These are phyloP conservation scores for Xylaria sp. DNA, from an alignment of 2,329 filamentous ascomycete genomes.

Conservation along the genomic window DNA sequence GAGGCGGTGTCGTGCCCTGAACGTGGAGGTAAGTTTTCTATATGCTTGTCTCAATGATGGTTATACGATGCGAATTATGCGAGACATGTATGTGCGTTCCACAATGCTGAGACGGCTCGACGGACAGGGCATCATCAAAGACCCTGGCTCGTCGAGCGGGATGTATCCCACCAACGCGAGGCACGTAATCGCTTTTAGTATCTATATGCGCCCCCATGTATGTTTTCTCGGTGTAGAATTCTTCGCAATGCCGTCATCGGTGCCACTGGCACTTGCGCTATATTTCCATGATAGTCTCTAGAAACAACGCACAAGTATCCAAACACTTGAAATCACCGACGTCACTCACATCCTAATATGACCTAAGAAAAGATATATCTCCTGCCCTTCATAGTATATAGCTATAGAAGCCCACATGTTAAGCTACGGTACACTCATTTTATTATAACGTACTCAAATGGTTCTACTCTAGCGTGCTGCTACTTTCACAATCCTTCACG, in stretches of 20 bases:
- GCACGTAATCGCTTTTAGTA: slow-evolving; percentile 28
- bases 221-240: slow-evolving; percentile 9
- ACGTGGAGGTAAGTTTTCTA: slow-evolving; percentile 31
- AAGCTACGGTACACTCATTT: neutral
- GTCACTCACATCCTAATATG: slow-evolving; percentile 1
- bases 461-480: neutral
- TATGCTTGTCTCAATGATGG: slow-evolving; percentile 38
- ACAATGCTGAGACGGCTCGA: slow-evolving; percentile 27
- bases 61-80: slow-evolving; percentile 32
- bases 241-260: slow-evolving; percentile 34
- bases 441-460: neutral
- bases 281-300: neutral
- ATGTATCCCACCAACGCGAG: slow-evolving; percentile 18
- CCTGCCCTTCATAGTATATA: neutral
- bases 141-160: slow-evolving; percentile 20
- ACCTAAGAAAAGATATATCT: neutral
- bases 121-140: slow-evolving; percentile 24
- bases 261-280: neutral
- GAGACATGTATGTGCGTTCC: slow-evolving; percentile 27
- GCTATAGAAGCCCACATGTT: neutral
- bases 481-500: slow-evolving; percentile 2
- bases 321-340: slow-evolving; percentile 1
- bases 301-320: neutral
- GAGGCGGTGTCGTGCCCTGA: slow-evolving; percentile 33
- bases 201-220: slow-evolving; percentile 20